Percentiles rank a stretch among this genome's conserved stretches.
These are phyloP conservation scores for Rhynchospora tenuis DNA, from an alignment of 176 grass and related monocot species.

Conservation along the genomic window DNA sequence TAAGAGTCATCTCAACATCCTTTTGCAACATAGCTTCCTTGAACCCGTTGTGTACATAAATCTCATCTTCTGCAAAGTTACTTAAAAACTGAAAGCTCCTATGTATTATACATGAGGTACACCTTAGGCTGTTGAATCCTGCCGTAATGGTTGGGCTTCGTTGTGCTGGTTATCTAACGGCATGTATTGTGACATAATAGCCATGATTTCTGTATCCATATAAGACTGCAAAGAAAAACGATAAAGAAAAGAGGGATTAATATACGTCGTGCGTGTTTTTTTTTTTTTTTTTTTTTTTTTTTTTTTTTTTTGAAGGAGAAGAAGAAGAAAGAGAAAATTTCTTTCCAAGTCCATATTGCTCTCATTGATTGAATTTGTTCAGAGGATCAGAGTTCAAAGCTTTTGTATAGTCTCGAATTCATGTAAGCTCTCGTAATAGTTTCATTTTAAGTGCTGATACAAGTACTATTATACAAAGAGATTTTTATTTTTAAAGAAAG, in stretches of 20 bases:
- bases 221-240: conserved; percentile 50
- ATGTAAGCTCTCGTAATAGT: neutral
- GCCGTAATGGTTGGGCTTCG: conserved; percentile 61
- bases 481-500: neutral
- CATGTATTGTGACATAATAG: conserved; percentile 99
- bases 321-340: too few species aligned
- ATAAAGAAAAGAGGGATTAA: neutral
- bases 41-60: neutral
- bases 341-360: neutral
- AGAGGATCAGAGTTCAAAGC: neutral
- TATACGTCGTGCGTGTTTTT: too few species aligned
- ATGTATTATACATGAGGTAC: neutral
- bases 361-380: neutral
- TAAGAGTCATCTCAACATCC: neutral
- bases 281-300: too few species aligned
- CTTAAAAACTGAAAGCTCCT: neutral
- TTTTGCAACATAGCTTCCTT: neutral
- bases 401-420: neutral
- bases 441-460: neutral
- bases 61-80: conserved; percentile 15
- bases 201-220: conserved; percentile 99
- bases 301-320: neutral
- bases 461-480: neutral
- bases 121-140: conserved; percentile 50
- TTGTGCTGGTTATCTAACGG: conserved; percentile 80